These are phyloP conservation scores for Diaporthe ilicicola DNA, from an alignment of 2,329 filamentous ascomycete species.

Conservation along the genomic window DNA sequence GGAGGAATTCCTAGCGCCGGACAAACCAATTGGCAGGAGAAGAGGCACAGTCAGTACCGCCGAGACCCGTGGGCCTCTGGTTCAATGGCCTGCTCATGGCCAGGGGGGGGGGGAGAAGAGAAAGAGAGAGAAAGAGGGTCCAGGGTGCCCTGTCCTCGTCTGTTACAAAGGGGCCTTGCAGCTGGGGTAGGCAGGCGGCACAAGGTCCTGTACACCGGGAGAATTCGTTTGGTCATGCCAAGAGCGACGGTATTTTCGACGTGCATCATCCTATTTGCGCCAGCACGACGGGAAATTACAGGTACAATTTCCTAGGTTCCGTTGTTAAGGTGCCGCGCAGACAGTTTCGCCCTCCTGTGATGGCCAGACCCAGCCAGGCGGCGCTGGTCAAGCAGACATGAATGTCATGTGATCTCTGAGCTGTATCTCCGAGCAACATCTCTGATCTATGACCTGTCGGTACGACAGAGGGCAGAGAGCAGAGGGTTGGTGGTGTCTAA, in stretches of 20 bases:
- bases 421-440: neutral
- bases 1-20: slow-evolving; percentile 19
- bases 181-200: neutral
- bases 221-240: neutral
- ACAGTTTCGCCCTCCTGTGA: slow-evolving; percentile 6
- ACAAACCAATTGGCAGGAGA: neutral
- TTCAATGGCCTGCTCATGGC: neutral
- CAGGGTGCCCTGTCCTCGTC: slow-evolving; percentile 5
- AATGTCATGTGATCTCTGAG: neutral
- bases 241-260: slow-evolving; percentile 18
- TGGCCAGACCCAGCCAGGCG: slow-evolving; percentile 10
- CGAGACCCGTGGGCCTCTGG: neutral
- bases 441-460: neutral
- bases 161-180: neutral
- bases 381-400: neutral
- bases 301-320: slow-evolving; percentile 30
- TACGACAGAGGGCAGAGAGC: neutral
- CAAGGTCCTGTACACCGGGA: slow-evolving; percentile 17
- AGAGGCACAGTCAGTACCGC: neutral
- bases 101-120: neutral
- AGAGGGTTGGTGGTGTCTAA: neutral
- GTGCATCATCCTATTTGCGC: slow-evolving; percentile 26
- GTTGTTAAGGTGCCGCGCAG: slow-evolving; percentile 5
- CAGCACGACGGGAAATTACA: slow-evolving; percentile 41
- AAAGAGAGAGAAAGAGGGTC: neutral